These are phyloP conservation scores for Phaseolus coccineus DNA, from an alignment of 331 rosid species.

Conservation along the genomic window DNA sequence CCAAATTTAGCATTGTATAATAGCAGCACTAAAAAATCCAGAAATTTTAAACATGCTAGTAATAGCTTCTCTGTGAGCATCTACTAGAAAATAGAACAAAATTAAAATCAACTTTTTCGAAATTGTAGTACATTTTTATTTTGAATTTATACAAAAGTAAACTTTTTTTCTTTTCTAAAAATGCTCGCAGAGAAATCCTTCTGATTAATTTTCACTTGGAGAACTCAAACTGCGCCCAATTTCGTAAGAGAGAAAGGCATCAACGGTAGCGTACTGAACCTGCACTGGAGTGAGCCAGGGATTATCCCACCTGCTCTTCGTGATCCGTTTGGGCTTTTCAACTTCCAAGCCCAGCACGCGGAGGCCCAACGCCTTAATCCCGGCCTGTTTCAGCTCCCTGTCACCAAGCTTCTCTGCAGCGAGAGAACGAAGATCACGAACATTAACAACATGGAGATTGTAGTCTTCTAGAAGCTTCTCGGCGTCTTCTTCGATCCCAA, in stretches of 20 bases:
- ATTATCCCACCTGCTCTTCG: constrained; percentile 66
- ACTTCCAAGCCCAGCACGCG: constrained; percentile 55
- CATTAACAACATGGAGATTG: constrained; percentile 36
- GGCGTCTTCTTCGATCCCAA: constrained; percentile 58
- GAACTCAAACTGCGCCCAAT: constrained; percentile 48
- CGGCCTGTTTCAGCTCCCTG: constrained; percentile 43
- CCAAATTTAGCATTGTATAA: too few relatives aligned
- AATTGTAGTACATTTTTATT: too few relatives aligned
- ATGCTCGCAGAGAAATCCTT: too few relatives aligned
- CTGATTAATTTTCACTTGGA: too few relatives aligned
- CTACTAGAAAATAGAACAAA: too few relatives aligned
- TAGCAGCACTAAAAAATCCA: too few relatives aligned
- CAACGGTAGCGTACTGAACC: constrained; percentile 77
- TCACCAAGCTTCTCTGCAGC: constrained; percentile 34
- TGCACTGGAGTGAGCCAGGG: constrained; percentile 56
- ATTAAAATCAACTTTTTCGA: too few relatives aligned
- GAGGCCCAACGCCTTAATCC: constrained; percentile 56
- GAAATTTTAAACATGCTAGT: too few relatives aligned
- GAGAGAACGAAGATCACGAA: constrained; percentile 53
- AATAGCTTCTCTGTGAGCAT: too few relatives aligned
- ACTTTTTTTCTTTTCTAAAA: too few relatives aligned
- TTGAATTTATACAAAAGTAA: too few relatives aligned
- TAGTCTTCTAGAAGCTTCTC: constrained; percentile 60
- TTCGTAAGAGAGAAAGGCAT: constrained; percentile 69
- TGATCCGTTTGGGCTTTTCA: constrained; percentile 50